Conservation (phyloP, 345 rosid species). For the Lagerstroemia speciosa region DNA sequence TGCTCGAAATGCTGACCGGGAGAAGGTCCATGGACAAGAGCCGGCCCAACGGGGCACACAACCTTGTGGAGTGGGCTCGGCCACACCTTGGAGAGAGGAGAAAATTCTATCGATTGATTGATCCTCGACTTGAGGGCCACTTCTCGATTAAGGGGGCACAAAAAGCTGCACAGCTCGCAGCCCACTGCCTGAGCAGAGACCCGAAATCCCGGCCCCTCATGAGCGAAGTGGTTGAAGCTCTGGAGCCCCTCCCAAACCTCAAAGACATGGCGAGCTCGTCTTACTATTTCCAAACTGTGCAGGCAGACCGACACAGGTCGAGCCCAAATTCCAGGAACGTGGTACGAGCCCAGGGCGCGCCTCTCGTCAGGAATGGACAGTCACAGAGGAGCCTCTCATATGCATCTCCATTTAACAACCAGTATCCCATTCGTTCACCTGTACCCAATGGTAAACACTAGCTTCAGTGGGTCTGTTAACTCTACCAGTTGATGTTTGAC, state of each 20-base stretch:
- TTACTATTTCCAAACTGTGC: slow-evolving; percentile 26
- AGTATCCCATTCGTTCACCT: slow-evolving; percentile 26
- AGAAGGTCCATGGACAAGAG: slow-evolving; percentile 80
- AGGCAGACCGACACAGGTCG: slow-evolving; percentile 14
- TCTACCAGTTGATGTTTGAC: background rate
- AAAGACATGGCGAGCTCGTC: slow-evolving; percentile 62
- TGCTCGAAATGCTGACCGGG: slow-evolving; percentile 78
- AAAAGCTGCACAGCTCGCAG: slow-evolving; percentile 74
- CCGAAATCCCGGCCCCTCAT: slow-evolving; percentile 83
- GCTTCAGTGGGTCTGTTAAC: background rate
- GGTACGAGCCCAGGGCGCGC: slow-evolving; percentile 27
- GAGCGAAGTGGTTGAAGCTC: slow-evolving; percentile 72
- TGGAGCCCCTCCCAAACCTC: slow-evolving; percentile 65
- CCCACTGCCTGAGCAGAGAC: slow-evolving; percentile 85
- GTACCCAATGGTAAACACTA: slow-evolving; percentile 20
- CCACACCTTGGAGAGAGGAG: slow-evolving; percentile 79
- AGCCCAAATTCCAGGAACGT: slow-evolving; percentile 22
- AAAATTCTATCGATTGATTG: slow-evolving; percentile 60
- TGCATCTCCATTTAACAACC: slow-evolving; percentile 33
- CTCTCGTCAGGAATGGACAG: slow-evolving; percentile 32
- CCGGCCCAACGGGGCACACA: slow-evolving; percentile 91
- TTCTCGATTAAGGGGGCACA: slow-evolving; percentile 83
- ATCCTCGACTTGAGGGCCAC: slow-evolving; percentile 92
- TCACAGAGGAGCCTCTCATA: slow-evolving; percentile 33
- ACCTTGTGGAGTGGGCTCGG: slow-evolving; percentile 90